A percentile compares a stretch with the other conserved stretches of the same genome.
Conservation (phyloP, 495 filamentous ascomycete species). For the Lasiosphaeriaceae sp. region DNA sequence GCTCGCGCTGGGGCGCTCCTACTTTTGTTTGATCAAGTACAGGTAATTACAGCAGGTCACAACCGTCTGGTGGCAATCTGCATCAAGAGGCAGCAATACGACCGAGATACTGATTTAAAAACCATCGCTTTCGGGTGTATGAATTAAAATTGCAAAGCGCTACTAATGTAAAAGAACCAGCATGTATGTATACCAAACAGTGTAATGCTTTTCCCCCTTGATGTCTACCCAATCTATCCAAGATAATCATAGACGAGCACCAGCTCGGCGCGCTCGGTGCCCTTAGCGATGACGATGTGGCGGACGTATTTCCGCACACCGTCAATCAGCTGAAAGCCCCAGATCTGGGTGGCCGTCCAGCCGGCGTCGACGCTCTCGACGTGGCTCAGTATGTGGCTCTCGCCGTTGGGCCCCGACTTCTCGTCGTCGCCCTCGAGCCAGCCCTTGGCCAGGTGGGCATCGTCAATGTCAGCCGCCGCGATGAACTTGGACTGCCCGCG, state of each 20-base stretch:
- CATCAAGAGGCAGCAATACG: no score
- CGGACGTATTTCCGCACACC: slow-evolving; percentile 64
- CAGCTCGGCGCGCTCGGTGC: slow-evolving; percentile 53
- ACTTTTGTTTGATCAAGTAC: no score
- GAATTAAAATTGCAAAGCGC: no score
- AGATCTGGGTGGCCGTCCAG: slow-evolving; percentile 60
- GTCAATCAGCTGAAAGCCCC: slow-evolving; percentile 48
- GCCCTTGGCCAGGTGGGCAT: slow-evolving; percentile 46
- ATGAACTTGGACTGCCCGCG: slow-evolving; percentile 58
- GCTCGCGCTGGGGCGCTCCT: no score
- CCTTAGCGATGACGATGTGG: slow-evolving; percentile 64
- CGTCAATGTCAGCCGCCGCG: slow-evolving; percentile 27
- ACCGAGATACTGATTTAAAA: no score
- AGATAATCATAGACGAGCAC: slow-evolving; percentile 71
- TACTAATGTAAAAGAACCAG: no score
- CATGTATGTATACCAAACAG: no score
- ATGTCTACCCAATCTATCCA: slow-evolving; percentile 4
- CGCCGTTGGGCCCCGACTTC: slow-evolving; percentile 44
- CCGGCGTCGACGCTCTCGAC: slow-evolving; percentile 52
- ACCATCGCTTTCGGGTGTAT: no score
- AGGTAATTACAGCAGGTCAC: no score
- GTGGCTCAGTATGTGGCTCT: slow-evolving; percentile 47
- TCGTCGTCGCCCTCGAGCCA: slow-evolving; percentile 51
- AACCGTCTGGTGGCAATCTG: no score
- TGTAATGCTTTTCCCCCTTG: no score